Percentiles rank a stretch among this genome's conserved stretches.
Conservation (phyloP, 148 eudicot genomes). For the Vaccinium corymbosum region DNA sequence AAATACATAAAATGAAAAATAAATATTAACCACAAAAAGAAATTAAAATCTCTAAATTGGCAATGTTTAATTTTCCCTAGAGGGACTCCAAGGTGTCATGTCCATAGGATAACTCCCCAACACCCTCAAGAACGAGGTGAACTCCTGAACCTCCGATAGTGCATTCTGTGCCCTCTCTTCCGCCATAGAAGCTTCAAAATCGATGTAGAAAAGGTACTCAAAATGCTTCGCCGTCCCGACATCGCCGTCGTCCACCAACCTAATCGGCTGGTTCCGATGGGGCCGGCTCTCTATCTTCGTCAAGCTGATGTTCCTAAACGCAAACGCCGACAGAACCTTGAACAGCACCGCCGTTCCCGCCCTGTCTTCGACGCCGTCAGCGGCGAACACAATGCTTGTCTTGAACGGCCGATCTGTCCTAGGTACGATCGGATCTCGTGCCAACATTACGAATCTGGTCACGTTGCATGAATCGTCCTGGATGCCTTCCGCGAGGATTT, state of each 20-base stretch:
- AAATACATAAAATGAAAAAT: neutral
- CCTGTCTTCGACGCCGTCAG: constrained; percentile 31
- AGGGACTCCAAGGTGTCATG: constrained; percentile 86
- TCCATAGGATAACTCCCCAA: constrained; percentile 99
- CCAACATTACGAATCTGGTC: constrained; percentile 90
- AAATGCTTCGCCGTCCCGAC: constrained; percentile 93
- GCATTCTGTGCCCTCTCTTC: constrained; percentile 91
- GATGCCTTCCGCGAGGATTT: constrained; percentile 70
- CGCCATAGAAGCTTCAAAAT: constrained; percentile 95
- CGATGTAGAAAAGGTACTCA: constrained; percentile 92
- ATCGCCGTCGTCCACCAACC: constrained; percentile 76
- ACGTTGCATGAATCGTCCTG: constrained; percentile 87
- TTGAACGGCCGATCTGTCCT: constrained; percentile 85
- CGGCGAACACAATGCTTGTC: constrained; percentile 95
- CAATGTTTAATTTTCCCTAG: constrained; percentile 22
- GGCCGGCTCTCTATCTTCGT: constrained; percentile 99
- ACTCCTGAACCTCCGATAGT: constrained; percentile 87
- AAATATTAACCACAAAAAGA: neutral
- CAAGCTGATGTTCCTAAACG: constrained; percentile 83
- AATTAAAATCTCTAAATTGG: neutral
- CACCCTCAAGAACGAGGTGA: constrained; percentile 84
- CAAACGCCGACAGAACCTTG: constrained; percentile 94
- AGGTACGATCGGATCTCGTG: constrained; percentile 87
- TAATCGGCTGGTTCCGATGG: constrained; percentile 72
- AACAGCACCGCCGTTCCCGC: constrained; percentile 74